Conservation (phyloP, 2,329 filamentous ascomycete species). For the Paraconiothyrium brasiliense region DNA sequence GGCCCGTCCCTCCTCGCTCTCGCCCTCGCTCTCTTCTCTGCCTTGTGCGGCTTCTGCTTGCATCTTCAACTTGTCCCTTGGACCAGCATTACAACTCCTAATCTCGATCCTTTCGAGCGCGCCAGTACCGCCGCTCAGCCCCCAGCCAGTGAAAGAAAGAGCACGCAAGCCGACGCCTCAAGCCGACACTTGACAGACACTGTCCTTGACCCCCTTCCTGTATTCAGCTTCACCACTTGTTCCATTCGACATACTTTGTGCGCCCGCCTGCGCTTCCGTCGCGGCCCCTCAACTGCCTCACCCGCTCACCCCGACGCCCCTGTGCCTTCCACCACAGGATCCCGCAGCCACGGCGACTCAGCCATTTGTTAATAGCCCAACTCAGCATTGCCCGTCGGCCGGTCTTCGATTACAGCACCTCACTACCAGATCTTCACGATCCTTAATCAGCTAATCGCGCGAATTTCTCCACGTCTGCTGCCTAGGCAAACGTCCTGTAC, state of each 20-base stretch:
- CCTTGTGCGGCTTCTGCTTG: conserved; percentile 40
- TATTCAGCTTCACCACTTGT: conserved; percentile 32
- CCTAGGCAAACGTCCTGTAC: conserved; percentile 34
- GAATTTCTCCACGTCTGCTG: conserved; percentile 34
- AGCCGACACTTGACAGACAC: conserved; percentile 30
- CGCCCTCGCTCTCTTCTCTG: conserved; percentile 65
- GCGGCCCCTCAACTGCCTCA: conserved; percentile 29
- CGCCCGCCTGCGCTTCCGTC: conserved; percentile 26
- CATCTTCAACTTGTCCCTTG: conserved; percentile 49
- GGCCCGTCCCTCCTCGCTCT: conserved; percentile 49
- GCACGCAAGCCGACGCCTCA: conserved; percentile 37
- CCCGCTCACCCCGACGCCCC: conserved; percentile 21
- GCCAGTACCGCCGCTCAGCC: conserved; percentile 49
- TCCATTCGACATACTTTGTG: conserved; percentile 28
- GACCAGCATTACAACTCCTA: conserved; percentile 40
- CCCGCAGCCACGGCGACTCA: conserved; percentile 30
- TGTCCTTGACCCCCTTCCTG: conserved; percentile 36
- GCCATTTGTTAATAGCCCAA: conserved; percentile 49
- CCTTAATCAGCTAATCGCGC: conserved; percentile 52
- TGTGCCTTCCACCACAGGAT: conserved; percentile 20
- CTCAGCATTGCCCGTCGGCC: conserved; percentile 49
- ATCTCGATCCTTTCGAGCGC: conserved; percentile 38
- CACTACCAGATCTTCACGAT: conserved; percentile 48
- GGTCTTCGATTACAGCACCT: conserved; percentile 45
- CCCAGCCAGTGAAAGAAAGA: conserved; percentile 32